Evolutionary conservation across 2,329 filamentous ascomycete genomes (phyloP).

Genomic region (Malbranchea cinnamomea): DNA sequence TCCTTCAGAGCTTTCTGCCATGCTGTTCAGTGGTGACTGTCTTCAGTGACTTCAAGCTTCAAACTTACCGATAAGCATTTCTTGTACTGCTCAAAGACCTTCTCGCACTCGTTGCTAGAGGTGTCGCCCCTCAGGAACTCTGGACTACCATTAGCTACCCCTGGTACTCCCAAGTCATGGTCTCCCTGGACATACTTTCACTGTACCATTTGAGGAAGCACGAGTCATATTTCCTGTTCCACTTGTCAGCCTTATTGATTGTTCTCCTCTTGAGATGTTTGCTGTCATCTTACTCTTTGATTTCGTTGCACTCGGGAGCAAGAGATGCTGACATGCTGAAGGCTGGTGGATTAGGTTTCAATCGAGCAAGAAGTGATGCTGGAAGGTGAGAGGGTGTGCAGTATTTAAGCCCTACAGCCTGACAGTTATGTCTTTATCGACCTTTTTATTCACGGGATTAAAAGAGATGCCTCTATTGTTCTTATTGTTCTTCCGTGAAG

Average conservation of each 20-base stretch:
- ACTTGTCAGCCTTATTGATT: constrained; percentile 7
- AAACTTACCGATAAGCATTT: constrained; percentile 61
- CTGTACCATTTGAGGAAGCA: constrained; percentile 99
- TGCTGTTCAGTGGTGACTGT: background rate
- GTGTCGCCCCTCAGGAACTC: constrained; percentile 83
- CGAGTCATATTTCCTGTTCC: constrained; percentile 70
- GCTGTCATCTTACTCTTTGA: constrained; percentile 94
- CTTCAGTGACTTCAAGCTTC: constrained; percentile 4
- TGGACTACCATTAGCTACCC: constrained; percentile 22
- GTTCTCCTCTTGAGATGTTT: too few relatives aligned
- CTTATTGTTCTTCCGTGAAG: too few relatives aligned
- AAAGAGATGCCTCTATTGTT: too few relatives aligned
- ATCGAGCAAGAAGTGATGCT: too few relatives aligned
- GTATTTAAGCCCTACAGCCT: too few relatives aligned
- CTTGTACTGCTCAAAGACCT: constrained; percentile 78
- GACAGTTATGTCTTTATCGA: too few relatives aligned
- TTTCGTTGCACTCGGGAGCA: constrained; percentile 84
- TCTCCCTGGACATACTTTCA: constrained; percentile 55
- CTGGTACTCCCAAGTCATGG: constrained; percentile 3
- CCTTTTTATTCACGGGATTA: too few relatives aligned
- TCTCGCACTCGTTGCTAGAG: constrained; percentile 70
- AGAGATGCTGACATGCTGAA: constrained; percentile 76
- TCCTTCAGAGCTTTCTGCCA: constrained; percentile 68
- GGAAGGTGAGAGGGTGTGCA: too few relatives aligned
- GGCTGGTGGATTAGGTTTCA: too few relatives aligned